A percentile compares a stretch with the other conserved stretches of the same genome.
Conservation (phyloP, 768 basidiomycete species). For the Tulasnella calospora region DNA sequence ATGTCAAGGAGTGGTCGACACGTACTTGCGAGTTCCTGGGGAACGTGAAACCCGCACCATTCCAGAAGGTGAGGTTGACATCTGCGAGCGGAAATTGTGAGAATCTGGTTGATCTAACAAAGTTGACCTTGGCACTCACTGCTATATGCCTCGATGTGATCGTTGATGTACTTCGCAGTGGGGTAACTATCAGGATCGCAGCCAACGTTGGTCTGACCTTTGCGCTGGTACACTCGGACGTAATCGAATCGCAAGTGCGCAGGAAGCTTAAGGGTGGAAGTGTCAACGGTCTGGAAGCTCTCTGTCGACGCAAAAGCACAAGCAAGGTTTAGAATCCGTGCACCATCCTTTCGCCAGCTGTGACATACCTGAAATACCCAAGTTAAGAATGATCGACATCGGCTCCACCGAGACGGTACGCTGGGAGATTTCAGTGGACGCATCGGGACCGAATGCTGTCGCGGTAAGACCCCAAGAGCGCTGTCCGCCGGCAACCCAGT, state of each 20-base stretch:
- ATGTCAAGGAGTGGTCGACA: background rate
- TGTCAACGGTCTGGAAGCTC: slow-evolving; percentile 62
- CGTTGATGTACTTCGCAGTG: slow-evolving; percentile 57
- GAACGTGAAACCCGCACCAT: slow-evolving; percentile 36
- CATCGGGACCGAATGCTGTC: slow-evolving; percentile 34
- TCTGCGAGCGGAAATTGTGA: background rate
- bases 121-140: slow-evolving; percentile 41
- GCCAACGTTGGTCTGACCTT: slow-evolving; percentile 53
- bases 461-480: slow-evolving; percentile 35
- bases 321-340: slow-evolving; percentile 53
- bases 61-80: slow-evolving; percentile 36
- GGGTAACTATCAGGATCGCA: slow-evolving; percentile 60
- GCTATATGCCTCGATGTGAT: slow-evolving; percentile 53
- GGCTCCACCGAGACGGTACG: slow-evolving; percentile 41
- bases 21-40: slow-evolving; percentile 34
- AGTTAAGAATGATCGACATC: slow-evolving; percentile 34
- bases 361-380: slow-evolving; percentile 25
- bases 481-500: slow-evolving; percentile 35
- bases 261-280: slow-evolving; percentile 59
- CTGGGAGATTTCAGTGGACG: slow-evolving; percentile 32
- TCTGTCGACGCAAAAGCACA: slow-evolving; percentile 35
- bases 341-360: background rate
- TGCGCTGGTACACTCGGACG: slow-evolving; percentile 72
- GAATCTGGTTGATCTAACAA: background rate
- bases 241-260: slow-evolving; percentile 70